Conservation (phyloP, 176 grass and related monocot species). For the Ampelocalamus luodianensis region DNA sequence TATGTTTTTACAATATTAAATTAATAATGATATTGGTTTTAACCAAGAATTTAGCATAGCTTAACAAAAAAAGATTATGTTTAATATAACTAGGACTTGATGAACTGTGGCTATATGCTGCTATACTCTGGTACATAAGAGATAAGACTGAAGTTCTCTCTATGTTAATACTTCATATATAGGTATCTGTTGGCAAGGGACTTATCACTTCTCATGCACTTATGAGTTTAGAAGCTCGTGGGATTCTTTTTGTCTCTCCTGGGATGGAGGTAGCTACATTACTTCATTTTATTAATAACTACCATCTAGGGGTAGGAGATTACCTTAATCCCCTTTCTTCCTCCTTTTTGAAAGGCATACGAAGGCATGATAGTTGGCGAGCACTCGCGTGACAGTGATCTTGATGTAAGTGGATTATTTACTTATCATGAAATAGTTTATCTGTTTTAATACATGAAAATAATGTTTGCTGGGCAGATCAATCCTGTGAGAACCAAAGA, state of each 20-base stretch:
- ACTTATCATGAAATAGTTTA: constrained; percentile 18
- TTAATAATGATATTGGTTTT: constrained; percentile 5
- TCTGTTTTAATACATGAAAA: constrained; percentile 31
- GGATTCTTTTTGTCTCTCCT: constrained; percentile 95
- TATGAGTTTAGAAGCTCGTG: constrained; percentile 98
- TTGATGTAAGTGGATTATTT: constrained; percentile 74
- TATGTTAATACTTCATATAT: constrained; percentile 38
- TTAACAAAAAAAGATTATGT: not conserved
- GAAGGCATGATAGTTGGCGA: constrained; percentile 98
- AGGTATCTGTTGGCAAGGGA: constrained; percentile 89
- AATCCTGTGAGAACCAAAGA: constrained; percentile 99
- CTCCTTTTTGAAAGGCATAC: constrained; percentile 68
- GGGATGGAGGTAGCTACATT: constrained; percentile 78
- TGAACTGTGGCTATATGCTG: constrained; percentile 28
- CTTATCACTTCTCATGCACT: constrained; percentile 90
- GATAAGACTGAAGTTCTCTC: constrained; percentile 9
- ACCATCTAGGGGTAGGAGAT: not conserved
- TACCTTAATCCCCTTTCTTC: constrained; percentile 35
- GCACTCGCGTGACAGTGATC: constrained; percentile 96
- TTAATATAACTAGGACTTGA: constrained; percentile 23
- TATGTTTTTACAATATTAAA: not conserved
- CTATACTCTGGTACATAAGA: constrained; percentile 22
- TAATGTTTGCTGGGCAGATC: constrained; percentile 54
- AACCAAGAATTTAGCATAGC: constrained; percentile 8
- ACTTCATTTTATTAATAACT: constrained; percentile 38